These are phyloP conservation scores for Kluyveromyces starmeri DNA, from an alignment of 805 yeast species.

Conservation along the genomic window DNA sequence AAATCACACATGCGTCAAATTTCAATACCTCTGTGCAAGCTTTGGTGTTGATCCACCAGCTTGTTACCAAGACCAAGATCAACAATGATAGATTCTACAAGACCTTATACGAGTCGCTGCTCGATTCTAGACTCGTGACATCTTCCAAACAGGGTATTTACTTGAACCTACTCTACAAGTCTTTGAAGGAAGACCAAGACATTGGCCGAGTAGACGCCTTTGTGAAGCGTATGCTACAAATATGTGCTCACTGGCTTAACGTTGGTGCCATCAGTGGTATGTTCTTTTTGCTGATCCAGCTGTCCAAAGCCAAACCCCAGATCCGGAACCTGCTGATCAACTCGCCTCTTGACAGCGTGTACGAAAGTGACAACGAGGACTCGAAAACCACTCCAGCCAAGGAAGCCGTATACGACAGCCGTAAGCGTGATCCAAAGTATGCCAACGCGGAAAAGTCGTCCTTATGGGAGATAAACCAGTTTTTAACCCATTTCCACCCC, in stretches of 20 bases:
- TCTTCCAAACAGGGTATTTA: conserved; percentile 92
- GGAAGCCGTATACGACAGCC: conserved; percentile 54
- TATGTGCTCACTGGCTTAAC: conserved; percentile 77
- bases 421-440: conserved; percentile 84
- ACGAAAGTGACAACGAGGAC: conserved; percentile 40
- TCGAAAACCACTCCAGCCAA: conserved; percentile 22
- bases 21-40: conserved; percentile 94
- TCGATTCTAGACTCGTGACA: conserved; percentile 73
- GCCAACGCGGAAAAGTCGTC: conserved; percentile 80
- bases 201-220: conserved; percentile 71
- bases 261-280: conserved; percentile 84
- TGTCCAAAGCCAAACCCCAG: conserved; percentile 56
- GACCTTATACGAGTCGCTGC: conserved; percentile 80
- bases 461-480: conserved; percentile 76
- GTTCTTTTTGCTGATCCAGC: conserved; percentile 61
- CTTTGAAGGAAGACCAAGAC: conserved; percentile 64
- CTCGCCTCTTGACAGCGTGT: conserved; percentile 43
- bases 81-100: conserved; percentile 66
- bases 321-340: conserved; percentile 53
- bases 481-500: conserved; percentile 83
- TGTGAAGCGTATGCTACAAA: conserved; percentile 81
- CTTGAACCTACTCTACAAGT: conserved; percentile 74
- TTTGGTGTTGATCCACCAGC: conserved; percentile 72
- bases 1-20: conserved; percentile 87
- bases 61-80: conserved; percentile 51